Percentiles rank a stretch among this genome's conserved stretches.
Evolutionary conservation across 2,329 filamentous ascomycete species (phyloP).

Genomic region (Graphilbum ipis-grandicollis): DNA sequence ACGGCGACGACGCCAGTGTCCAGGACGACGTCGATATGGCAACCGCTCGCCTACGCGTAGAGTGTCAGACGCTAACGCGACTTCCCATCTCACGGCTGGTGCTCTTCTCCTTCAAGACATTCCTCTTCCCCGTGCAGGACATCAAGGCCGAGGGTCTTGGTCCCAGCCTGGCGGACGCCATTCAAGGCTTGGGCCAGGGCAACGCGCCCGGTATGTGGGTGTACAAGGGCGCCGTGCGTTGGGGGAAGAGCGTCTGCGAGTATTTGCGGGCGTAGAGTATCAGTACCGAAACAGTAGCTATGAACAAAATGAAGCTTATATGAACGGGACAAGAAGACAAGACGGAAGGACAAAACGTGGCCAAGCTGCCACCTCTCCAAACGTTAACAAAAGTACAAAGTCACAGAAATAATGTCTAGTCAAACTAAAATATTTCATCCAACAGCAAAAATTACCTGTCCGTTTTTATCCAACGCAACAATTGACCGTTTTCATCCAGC

Average conservation of each 20-base stretch:
- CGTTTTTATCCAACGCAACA: too few species aligned
- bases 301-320: too few species aligned
- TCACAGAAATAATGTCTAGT: too few species aligned
- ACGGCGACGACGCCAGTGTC: conserved; percentile 15
- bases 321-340: too few species aligned
- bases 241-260: conserved; percentile 27
- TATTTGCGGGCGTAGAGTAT: conserved; percentile 26
- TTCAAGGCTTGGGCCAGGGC: conserved; percentile 31
- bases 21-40: conserved; percentile 21
- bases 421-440: too few species aligned
- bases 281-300: too few species aligned
- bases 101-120: conserved; percentile 39
- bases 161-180: conserved; percentile 27
- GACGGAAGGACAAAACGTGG: too few species aligned
- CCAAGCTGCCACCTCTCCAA: too few species aligned
- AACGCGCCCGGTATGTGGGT: conserved; percentile 36
- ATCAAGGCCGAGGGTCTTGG: conserved; percentile 32
- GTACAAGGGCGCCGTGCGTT: conserved; percentile 31
- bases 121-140: conserved; percentile 28
- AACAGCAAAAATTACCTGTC: too few species aligned
- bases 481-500: too few species aligned
- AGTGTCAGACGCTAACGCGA: conserved; percentile 33
- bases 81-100: conserved; percentile 27
- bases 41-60: conserved; percentile 22
- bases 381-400: too few species aligned